phyloP scores from a whole-genome alignment of 2,329 filamentous ascomycete species.

The Xylaria sp. region DNA sequence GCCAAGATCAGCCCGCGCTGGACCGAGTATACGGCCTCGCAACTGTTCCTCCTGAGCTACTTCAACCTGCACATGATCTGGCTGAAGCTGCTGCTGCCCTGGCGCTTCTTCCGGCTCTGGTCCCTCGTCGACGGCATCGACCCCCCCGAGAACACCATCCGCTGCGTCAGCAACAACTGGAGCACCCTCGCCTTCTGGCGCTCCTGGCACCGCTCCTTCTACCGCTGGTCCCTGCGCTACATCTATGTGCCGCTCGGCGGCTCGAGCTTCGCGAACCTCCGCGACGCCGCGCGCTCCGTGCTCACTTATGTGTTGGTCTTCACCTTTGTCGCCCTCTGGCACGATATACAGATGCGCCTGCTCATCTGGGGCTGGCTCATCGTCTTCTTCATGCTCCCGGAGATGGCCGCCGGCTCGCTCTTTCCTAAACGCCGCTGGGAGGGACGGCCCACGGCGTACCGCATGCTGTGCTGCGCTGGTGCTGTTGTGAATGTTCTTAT shows the following conservation, averaged over 20 bases:
- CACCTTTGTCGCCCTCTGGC: slow-evolving; percentile 97
- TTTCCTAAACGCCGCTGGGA: slow-evolving; percentile 80
- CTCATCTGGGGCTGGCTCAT: slow-evolving; percentile 98
- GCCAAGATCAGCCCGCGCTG: slow-evolving; percentile 80
- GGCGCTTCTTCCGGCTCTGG: slow-evolving; percentile 99
- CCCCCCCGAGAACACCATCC: slow-evolving; percentile 96
- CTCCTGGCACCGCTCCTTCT: slow-evolving; percentile 93
- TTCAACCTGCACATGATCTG: slow-evolving; percentile 98
- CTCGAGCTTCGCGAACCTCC: slow-evolving; percentile 53
- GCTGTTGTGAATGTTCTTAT: slow-evolving; percentile 85
- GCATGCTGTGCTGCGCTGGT: slow-evolving; percentile 80
- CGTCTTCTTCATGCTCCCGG: slow-evolving; percentile 90
- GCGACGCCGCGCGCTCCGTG: slow-evolving; percentile 62
- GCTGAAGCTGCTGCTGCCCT: slow-evolving; percentile 95
- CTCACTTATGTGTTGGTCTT: slow-evolving; percentile 85
- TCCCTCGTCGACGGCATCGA: slow-evolving; percentile 87
- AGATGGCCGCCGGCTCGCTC: slow-evolving; percentile 72
- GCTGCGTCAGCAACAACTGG: slow-evolving; percentile 95
- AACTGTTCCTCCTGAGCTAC: slow-evolving; percentile 88
- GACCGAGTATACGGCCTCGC: slow-evolving; percentile 81
- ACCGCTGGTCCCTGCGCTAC: slow-evolving; percentile 93
- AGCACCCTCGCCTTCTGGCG: slow-evolving; percentile 92
- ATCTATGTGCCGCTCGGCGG: slow-evolving; percentile 93
- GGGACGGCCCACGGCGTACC: slow-evolving; percentile 71
- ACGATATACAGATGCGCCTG: slow-evolving; percentile 90